These are phyloP conservation scores for Aspergillus clavatus DNA, from an alignment of 2,329 filamentous ascomycete species.

Conservation along the genomic window DNA sequence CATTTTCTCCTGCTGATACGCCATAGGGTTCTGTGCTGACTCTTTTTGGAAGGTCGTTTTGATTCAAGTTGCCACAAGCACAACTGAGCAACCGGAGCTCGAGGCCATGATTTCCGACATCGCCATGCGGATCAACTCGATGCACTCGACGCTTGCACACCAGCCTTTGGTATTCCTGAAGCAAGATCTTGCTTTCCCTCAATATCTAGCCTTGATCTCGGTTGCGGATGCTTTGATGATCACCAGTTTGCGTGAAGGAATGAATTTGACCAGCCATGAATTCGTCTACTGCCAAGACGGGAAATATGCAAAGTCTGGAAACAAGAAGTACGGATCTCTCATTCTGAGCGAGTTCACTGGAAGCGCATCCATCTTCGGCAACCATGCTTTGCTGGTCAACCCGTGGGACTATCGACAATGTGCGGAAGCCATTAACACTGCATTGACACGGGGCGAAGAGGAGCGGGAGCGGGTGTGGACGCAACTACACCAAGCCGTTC, in stretches of 20 bases:
- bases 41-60: constrained; percentile 60
- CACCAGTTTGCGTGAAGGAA: constrained; percentile 89
- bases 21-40: background rate
- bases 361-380: constrained; percentile 77
- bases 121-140: constrained; percentile 87
- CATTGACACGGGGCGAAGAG: constrained; percentile 70
- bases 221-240: constrained; percentile 92
- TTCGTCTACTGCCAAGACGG: constrained; percentile 93
- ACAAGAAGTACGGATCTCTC: constrained; percentile 79
- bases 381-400: constrained; percentile 79
- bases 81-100: constrained; percentile 80
- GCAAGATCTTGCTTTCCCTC: constrained; percentile 87
- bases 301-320: constrained; percentile 54
- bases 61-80: constrained; percentile 89
- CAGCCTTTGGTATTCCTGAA: constrained; percentile 91
- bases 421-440: constrained; percentile 76
- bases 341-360: constrained; percentile 96
- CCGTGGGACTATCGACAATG: constrained; percentile 92
- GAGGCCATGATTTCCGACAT: constrained; percentile 89
- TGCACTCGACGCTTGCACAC: constrained; percentile 83
- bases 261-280: constrained; percentile 95
- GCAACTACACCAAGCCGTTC: constrained; percentile 67
- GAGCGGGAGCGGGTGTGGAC: constrained; percentile 73
- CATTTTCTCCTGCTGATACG: background rate
- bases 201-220: constrained; percentile 86